These are phyloP conservation scores for Trichoderma gamsii DNA, from an alignment of 495 filamentous ascomycete species.

Conservation along the genomic window DNA sequence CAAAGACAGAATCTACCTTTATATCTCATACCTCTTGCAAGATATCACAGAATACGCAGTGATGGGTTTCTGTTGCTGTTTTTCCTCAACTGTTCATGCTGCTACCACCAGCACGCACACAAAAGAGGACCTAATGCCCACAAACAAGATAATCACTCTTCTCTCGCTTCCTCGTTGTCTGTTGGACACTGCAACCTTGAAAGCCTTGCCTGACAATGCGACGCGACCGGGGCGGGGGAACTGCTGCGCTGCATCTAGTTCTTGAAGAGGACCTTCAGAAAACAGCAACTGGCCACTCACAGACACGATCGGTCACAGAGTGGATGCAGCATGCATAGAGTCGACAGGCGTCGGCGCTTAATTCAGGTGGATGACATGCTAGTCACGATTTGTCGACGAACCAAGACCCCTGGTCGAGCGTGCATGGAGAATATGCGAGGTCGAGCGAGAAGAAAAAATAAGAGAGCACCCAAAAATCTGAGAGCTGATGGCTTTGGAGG, in stretches of 20 bases:
- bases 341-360: constrained; percentile 18
- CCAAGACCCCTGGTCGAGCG: background rate
- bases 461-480: background rate
- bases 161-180: too few relatives aligned
- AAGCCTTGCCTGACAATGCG: background rate
- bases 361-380: constrained; percentile 17
- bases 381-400: constrained; percentile 13
- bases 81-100: too few relatives aligned
- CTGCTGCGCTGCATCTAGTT: constrained; percentile 12
- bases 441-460: background rate
- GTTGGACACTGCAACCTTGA: background rate
- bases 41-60: too few relatives aligned
- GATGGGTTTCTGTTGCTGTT: too few relatives aligned
- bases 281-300: constrained; percentile 7
- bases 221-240: constrained; percentile 6
- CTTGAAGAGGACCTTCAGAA: background rate
- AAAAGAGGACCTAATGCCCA: background rate
- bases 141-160: background rate
- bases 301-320: constrained; percentile 2
- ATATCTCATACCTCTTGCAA: too few relatives aligned
- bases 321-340: constrained; percentile 13
- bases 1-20: too few relatives aligned
- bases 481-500: background rate
- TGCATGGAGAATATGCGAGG: background rate
- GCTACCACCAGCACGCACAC: too few relatives aligned